Conservation (phyloP, 1,139 yeast species). For the Magnusiomyces tetraspermus region DNA sequence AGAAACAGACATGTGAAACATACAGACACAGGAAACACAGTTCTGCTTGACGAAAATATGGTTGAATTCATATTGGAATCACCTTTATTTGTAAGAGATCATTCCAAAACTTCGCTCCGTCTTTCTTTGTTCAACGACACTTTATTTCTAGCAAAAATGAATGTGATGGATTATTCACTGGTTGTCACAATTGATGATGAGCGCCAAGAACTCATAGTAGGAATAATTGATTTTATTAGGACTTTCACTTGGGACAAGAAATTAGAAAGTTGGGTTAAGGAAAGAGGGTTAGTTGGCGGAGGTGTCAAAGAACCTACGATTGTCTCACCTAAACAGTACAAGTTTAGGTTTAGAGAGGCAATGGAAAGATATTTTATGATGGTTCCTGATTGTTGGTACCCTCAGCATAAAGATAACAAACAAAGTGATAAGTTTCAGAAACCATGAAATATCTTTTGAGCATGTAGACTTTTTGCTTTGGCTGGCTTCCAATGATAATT, state of each 20-base stretch:
- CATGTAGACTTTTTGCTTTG: too few species aligned
- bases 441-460: too few species aligned
- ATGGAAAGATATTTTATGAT: constrained; percentile 92
- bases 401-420: constrained; percentile 2
- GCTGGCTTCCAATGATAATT: neutral
- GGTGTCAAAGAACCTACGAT: constrained; percentile 94
- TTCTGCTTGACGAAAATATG: constrained; percentile 92
- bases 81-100: constrained; percentile 89
- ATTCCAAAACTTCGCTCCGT: constrained; percentile 72
- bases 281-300: constrained; percentile 74
- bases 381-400: constrained; percentile 59
- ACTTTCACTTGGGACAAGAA: constrained; percentile 99
- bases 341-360: constrained; percentile 89
- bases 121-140: constrained; percentile 95
- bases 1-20: constrained; percentile 93
- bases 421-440: too few species aligned
- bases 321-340: constrained; percentile 91
- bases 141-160: constrained; percentile 87
- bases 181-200: constrained; percentile 84
- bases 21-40: constrained; percentile 93
- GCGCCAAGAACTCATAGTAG: constrained; percentile 66
- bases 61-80: constrained; percentile 94
- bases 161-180: constrained; percentile 96
- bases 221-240: constrained; percentile 90
- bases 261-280: constrained; percentile 97